Base-by-base conservation (phyloP, 495 filamentous ascomycete genomes). In the Usnea hakonensis region DNA sequence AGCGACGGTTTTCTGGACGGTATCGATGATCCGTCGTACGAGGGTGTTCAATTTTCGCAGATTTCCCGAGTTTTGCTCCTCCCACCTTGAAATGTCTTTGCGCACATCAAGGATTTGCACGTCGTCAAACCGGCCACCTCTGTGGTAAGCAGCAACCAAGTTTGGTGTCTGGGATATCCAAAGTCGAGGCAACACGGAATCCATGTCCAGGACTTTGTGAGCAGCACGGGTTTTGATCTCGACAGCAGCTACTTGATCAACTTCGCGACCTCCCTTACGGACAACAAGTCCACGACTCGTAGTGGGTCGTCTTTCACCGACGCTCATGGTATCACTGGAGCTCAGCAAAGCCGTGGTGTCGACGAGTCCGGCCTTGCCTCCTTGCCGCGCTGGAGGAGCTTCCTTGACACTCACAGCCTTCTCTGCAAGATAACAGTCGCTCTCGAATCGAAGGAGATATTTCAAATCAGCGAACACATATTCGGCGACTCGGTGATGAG, bases 151-250 rank as follows among this genome's bases (percentile, higher is more conserved):
- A 0, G 87, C 70, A 30, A 89, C 67, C 50, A 89, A 80, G 55
- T 83, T 82, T 0, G 84, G 82, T 54, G 84, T 82, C 58, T 87
- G 86, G 2, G 74, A 64, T 0, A 87, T 33, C 85, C 85, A 89
- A 9, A 88, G 74, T 2, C 83, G 75, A 5, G 80, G 78, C 16
- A 85, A 65, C 43, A 83, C 74, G 2, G 82, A 79, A 2, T 48
- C 62, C 50, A 83, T 70, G 30, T 78, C 70, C 10, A 78, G 64
- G 30, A 71, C 63, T 28, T 67, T 67, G 35, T 73, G 72, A 46
- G 76, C 67, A 28, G 75, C 77, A 5, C 83, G 78, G 0, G 87
- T 90, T 65, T 88, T 88, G 57, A 89, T 72, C 57, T 88, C 86
- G 66, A 89, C 82, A n/a, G 87, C 70, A 11, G 75, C 70, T 17